A percentile compares a stretch with the other conserved stretches of the same genome.
Conservation (phyloP, 495 filamentous ascomycete species). For the Parmelia sp. region DNA sequence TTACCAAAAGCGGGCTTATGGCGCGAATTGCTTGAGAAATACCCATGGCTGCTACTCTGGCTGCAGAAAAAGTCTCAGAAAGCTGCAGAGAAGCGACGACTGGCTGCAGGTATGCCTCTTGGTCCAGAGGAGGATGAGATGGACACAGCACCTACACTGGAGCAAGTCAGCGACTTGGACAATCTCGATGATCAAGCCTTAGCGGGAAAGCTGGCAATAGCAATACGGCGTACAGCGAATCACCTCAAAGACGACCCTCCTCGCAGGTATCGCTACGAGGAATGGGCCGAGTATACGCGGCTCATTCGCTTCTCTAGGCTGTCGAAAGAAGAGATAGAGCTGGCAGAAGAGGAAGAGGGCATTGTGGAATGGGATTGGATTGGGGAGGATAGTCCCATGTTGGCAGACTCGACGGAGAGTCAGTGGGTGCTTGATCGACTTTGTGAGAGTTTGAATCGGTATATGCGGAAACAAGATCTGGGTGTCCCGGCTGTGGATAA, state of each 20-base stretch:
- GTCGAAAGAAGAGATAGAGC: conserved; percentile 24
- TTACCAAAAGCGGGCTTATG: conserved; percentile 50
- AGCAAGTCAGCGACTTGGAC: conserved; percentile 39
- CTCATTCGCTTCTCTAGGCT: conserved; percentile 53
- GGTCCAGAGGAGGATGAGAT: conserved; percentile 31
- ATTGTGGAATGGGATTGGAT: conserved; percentile 65
- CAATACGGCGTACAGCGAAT: conserved; percentile 46
- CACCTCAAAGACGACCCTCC: conserved; percentile 38
- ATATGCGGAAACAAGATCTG: conserved; percentile 35
- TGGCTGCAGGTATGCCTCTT: conserved; percentile 43
- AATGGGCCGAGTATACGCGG: conserved; percentile 58
- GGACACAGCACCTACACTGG: conserved; percentile 35
- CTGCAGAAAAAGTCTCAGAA: conserved; percentile 32
- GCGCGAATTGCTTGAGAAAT: conserved; percentile 34
- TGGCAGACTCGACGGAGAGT: conserved; percentile 49
- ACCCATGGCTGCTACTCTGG: conserved; percentile 39
- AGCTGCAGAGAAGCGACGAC: conserved; percentile 37
- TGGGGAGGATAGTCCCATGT: conserved; percentile 55
- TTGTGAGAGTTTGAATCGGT: conserved; percentile 52
- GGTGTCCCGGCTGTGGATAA: background rate
- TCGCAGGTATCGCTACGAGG: conserved; percentile 53
- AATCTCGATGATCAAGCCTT: conserved; percentile 37
- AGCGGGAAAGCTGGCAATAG: conserved; percentile 46
- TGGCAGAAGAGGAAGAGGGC: conserved; percentile 51
- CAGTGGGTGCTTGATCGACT: conserved; percentile 57